These are phyloP conservation scores for Irpex sp. DNA, from an alignment of 1,284 basidiomycete species.

Conservation along the genomic window DNA sequence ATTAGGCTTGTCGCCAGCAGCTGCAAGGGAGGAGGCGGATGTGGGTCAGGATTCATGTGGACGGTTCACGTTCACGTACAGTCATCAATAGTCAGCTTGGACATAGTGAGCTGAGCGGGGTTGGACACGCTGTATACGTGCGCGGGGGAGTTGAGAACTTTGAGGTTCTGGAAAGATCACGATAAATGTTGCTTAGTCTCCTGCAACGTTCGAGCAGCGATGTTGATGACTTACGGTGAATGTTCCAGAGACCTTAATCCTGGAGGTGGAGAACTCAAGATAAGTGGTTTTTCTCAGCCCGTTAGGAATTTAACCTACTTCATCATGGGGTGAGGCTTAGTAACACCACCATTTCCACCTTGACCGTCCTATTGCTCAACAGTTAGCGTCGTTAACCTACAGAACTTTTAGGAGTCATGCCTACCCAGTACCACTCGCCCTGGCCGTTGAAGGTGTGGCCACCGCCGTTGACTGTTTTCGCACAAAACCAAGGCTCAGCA, in stretches of 20 bases:
- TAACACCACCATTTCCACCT: constrained; percentile 34
- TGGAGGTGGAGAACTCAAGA: constrained; percentile 15
- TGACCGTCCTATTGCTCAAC: constrained; percentile 31
- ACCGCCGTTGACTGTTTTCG: constrained; percentile 33
- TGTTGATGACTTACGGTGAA: constrained; percentile 32
- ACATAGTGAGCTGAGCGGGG: constrained; percentile 27
- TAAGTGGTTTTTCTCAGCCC: not conserved
- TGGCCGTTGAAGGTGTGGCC: constrained; percentile 38
- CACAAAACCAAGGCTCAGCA: not conserved
- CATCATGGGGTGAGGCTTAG: constrained; percentile 36
- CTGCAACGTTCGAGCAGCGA: not conserved
- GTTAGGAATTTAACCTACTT: constrained; percentile 21
- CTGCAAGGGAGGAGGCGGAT: constrained; percentile 18
- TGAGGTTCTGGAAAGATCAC: constrained; percentile 25
- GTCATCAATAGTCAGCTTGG: constrained; percentile 33
- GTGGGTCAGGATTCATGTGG: not conserved
- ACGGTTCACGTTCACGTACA: constrained; percentile 22
- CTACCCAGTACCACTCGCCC: constrained; percentile 37
- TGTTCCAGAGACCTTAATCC: constrained; percentile 52
- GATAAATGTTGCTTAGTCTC: not conserved
- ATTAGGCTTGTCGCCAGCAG: constrained; percentile 39
- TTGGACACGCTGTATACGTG: constrained; percentile 33
- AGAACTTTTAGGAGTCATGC: not conserved
- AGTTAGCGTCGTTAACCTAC: not conserved
- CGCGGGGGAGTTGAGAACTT: constrained; percentile 37